These are phyloP conservation scores for Nigrograna mackinnonii DNA, from an alignment of 2,329 filamentous ascomycete species.

Conservation along the genomic window DNA sequence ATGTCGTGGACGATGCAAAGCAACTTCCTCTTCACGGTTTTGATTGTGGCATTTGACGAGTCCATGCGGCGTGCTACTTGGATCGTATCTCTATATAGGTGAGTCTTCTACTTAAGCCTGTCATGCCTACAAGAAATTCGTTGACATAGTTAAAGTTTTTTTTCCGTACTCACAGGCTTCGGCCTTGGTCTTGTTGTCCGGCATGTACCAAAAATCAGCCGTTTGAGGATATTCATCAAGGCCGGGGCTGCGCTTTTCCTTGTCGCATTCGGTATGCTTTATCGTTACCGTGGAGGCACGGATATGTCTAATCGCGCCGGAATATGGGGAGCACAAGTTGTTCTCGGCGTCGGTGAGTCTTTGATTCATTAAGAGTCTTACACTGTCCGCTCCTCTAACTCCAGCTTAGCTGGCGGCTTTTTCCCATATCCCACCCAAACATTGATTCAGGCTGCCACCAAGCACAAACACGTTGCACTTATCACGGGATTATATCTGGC, in stretches of 20 bases:
- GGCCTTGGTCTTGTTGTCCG: neutral
- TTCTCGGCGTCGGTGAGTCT: neutral
- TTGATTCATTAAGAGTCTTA: too few species aligned
- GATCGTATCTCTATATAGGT: neutral
- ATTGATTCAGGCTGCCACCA: neutral
- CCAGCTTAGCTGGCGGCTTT: neutral
- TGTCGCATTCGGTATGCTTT: neutral
- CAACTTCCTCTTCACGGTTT: neutral
- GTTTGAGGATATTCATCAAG: neutral
- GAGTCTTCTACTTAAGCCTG: neutral
- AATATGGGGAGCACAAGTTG: neutral
- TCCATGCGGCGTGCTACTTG: neutral
- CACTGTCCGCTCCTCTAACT: too few species aligned
- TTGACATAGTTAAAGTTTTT: neutral
- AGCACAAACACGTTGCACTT: neutral
- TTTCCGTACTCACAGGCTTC: neutral
- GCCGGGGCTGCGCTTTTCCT: neutral
- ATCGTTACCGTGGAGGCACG: neutral
- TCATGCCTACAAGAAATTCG: neutral
- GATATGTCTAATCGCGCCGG: neutral
- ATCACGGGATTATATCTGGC: neutral
- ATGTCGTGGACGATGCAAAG: slow-evolving; percentile 16
- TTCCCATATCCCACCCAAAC: neutral
- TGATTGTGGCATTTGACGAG: neutral
- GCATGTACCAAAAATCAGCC: neutral